Percentiles rank a stretch among this genome's conserved stretches.
Evolutionary conservation across 257 asterid species (phyloP).

Genomic region (Salvia miltiorrhiza): DNA sequence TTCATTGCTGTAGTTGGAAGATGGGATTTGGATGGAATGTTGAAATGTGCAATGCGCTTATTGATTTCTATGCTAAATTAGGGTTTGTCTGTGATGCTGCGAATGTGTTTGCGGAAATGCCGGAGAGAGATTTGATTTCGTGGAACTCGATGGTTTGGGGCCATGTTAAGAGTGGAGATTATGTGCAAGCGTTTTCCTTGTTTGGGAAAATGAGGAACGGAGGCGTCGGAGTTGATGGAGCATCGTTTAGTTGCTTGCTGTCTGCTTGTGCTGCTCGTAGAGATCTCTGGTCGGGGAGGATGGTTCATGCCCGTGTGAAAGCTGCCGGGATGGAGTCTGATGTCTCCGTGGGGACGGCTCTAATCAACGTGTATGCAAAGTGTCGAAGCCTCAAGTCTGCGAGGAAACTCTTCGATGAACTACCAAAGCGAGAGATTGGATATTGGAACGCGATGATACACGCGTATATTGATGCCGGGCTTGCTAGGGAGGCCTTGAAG

Average conservation of each 20-base stretch:
- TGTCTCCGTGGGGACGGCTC: constrained; percentile 33
- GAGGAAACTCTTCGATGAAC: constrained; percentile 36
- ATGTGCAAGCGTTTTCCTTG: constrained; percentile 23
- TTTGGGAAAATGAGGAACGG: constrained; percentile 32
- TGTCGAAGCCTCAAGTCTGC: constrained; percentile 31
- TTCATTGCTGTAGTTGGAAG: constrained; percentile 40
- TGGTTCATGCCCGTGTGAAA: too few species aligned
- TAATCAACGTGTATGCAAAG: constrained; percentile 38
- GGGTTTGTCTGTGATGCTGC: constrained; percentile 35
- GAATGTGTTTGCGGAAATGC: constrained; percentile 26
- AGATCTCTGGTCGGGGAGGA: too few species aligned
- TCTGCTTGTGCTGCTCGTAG: constrained; percentile 12
- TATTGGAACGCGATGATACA: constrained; percentile 50
- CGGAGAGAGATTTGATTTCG: constrained; percentile 34
- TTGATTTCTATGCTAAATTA: constrained; percentile 39
- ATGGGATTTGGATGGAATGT: constrained; percentile 28
- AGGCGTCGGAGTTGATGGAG: constrained; percentile 31
- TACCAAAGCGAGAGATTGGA: constrained; percentile 34
- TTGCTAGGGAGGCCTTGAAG: constrained; percentile 32
- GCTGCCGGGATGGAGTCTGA: too few species aligned
- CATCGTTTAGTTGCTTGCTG: constrained; percentile 33
- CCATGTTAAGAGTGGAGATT: constrained; percentile 27
- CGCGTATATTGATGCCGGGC: constrained; percentile 33
- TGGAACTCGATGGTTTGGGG: constrained; percentile 45
- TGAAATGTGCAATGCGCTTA: constrained; percentile 42